Conservation (phyloP, 768 basidiomycete genomes). For the Suillus lakei region DNA sequence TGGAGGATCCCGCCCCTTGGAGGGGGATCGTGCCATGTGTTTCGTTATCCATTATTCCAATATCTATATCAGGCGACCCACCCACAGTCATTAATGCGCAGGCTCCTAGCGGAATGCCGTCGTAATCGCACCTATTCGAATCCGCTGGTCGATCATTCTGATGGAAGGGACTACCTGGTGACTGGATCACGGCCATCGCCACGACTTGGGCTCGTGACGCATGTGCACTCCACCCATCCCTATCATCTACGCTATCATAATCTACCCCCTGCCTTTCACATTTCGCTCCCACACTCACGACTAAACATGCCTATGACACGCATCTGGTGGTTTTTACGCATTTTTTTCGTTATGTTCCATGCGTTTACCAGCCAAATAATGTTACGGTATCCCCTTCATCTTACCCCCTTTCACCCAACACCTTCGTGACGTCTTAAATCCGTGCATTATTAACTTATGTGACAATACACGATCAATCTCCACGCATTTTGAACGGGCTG, state of each 20-base stretch:
- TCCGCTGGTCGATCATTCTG: conserved; percentile 9
- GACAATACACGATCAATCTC: not conserved
- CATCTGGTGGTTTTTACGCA: not conserved
- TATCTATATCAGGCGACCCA: conserved; percentile 4
- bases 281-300: conserved; percentile 3
- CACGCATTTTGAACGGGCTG: not conserved
- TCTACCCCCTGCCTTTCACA: conserved; percentile 2
- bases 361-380: not conserved
- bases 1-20: not conserved
- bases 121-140: conserved; percentile 2
- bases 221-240: not conserved
- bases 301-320: conserved; percentile 1
- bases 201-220: not conserved
- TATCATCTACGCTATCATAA: not conserved
- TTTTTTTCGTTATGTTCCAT: not conserved
- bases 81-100: not conserved
- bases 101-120: not conserved
- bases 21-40: not conserved
- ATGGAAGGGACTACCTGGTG: conserved; percentile 1
- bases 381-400: not conserved
- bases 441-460: not conserved
- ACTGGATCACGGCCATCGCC: not conserved
- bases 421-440: conserved; percentile 1
- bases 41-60: conserved; percentile 7
- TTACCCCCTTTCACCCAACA: not conserved